phyloP scores from a whole-genome alignment of 2,329 filamentous ascomycete genomes.

The Pestalotiopsis sp. region DNA sequence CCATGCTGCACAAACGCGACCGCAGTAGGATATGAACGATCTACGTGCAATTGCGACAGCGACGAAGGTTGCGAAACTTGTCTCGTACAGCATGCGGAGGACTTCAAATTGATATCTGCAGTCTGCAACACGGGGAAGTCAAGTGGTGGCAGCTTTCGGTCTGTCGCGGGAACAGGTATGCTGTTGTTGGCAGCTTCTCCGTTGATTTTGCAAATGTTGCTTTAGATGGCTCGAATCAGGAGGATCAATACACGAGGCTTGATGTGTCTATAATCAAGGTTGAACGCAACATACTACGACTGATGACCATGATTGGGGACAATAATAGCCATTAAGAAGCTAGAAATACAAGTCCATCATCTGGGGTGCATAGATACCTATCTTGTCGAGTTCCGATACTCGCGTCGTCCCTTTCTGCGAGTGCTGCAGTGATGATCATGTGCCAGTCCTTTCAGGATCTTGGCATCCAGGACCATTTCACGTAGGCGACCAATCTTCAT shows the following conservation, averaged over 20 bases:
- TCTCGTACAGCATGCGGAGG: not conserved
- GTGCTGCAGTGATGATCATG: no score
- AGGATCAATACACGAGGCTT: not conserved
- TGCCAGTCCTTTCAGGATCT: no score
- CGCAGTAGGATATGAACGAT: not conserved
- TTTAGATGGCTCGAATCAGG: not conserved
- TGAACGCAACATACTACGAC: no score
- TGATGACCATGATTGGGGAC: no score
- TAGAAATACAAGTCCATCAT: no score
- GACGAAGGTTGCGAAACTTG: not conserved
- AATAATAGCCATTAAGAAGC: no score
- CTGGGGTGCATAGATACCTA: no score
- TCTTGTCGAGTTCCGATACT: no score
- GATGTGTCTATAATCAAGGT: not conserved
- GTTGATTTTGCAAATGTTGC: not conserved
- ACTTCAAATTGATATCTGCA: slow-evolving; percentile 3
- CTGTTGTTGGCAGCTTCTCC: not conserved
- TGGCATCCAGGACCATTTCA: no score
- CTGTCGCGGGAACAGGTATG: not conserved
- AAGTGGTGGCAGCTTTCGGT: not conserved
- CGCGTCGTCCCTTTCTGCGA: no score
- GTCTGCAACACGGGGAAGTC: not conserved
- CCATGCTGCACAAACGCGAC: not conserved
- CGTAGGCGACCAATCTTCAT: no score
- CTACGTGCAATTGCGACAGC: not conserved